Base-by-base conservation (phyloP, 2,329 filamentous ascomycete genomes). In the Cytospora chrysosperma region DNA sequence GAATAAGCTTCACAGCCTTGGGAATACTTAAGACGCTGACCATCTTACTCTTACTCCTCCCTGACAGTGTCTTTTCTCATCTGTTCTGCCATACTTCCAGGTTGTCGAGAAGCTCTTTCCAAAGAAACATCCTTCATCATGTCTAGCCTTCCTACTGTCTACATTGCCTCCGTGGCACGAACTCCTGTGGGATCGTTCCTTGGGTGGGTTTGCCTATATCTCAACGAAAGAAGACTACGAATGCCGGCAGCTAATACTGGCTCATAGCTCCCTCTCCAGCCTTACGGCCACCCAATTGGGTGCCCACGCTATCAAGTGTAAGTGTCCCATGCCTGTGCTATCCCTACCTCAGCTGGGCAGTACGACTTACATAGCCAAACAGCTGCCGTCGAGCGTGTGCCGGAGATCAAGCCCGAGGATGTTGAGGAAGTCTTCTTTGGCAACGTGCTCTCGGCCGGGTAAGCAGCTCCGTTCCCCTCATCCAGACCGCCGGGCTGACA, bases 381-480 rank as follows among this genome's bases (percentile, higher is more conserved):
- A 89, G 86, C 83, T 72, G 94, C 94, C 67, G 86, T 99, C 69
- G 90, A 93, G 79, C 90, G 92, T 73, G 91, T 90, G 54, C 88
- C 95, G 62, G 85, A 89, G 73, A 87, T 99, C 80, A 93, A 96
- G 81, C 85, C 92, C 61, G 87, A 93, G 72, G 87, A 96, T 75
- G 91, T 99, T 64, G 88, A 99, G 75, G 95, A 99, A 78, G 92
- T 99, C 75, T 96, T 95, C 83, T 96, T 97, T 75, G 95, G 95
- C 78, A 99, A 99, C 82, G 95, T 99, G 70, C 86, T 99, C 72
- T 96, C 93, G 65, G 95, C 94, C 76, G 93, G 94, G 93, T 97
- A 85, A 72, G 83, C 73, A 43, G 19, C 26, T 37, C 50, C 40
- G 61, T 55, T 65, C 21, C 9, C 43, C 57, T 57, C 28, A 56